Base-by-base conservation (phyloP, 2,329 filamentous ascomycete species). In the Exophiala sideris region DNA sequence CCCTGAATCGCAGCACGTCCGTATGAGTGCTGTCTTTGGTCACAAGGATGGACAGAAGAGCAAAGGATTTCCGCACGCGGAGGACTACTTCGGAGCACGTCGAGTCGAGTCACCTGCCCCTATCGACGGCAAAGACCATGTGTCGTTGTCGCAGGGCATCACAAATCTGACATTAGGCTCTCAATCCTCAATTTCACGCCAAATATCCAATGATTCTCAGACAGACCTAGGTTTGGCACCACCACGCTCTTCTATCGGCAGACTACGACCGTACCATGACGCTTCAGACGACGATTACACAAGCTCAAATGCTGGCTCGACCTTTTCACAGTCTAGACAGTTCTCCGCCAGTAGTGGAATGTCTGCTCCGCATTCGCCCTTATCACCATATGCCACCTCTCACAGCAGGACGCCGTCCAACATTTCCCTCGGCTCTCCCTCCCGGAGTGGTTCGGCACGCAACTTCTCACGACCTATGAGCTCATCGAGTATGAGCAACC, bases 381-480 rank as follows among this genome's bases (percentile, higher is more conserved):
- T 82, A 58, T 87, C 87, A 20, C 85, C 86, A 1, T 79, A 77
- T 48, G 71, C 80, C 54, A 78, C 81, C 12, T 77, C 83, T 24
- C 81, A 86, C 64, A 82, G 84, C 54, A 82, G 91, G 65, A 95
- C 91, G 1, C 90, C 91, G 1, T 97, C 94, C 0, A 80, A 89
- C 35, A 85, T 85, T 57, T 97, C 92, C 1, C 89, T 96, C 58
- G 82, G 83, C 47, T 95, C 91, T 1, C 45, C 56, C 24, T 42
- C 52, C 21, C 46, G 45, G 36, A 38, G 33, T 29, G 24, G 29
- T 39, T 52, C 45, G 11, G 79, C 80, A 41, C 79, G 73, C 73
- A 97, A 99, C 71, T 97, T 97, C 70, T 97, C 94, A 0, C 82
- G 94, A 40, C 94, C 94, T 0, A 73, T 95, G 57, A 96, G 92